Evolutionary conservation across 768 basidiomycete genomes (phyloP), one percentile per base, ranked within the genome.

Genomic region (Lentinula detonsa): DNA sequence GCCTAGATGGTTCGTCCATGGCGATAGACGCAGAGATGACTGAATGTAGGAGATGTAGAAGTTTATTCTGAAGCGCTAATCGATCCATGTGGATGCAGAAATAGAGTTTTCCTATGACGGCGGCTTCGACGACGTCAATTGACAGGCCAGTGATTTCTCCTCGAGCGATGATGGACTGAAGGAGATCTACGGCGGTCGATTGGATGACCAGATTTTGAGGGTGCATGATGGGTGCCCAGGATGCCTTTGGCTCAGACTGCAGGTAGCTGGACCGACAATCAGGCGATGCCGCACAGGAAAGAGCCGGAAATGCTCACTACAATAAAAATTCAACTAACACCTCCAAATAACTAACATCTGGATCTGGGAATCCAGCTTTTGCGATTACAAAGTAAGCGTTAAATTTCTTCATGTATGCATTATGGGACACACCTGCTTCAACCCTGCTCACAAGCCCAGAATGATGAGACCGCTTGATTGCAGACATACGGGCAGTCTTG

Each of bases 31-130:
- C 85, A 3, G 90, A 87, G 45, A 95, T 85, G 35, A 94, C 75
- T 0, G 91, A 88, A 69, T 98, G 95, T 0, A 98, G 81, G 11
- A 96, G 83, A 69, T 95, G 93, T 3, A 98, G 81, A 53, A 96
- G 82, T 70, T 95, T 96, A 78, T 92, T 95, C 76, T 98, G 97
- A 13, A 95, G 78, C 67, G 96, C 91, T 43, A 94, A 81, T 39
- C 86, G 81, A 42, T 73, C 75, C 21, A 77, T 74, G 68, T 95
- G 90, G 35, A 97, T 76, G 50, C 81, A 86, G 52, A 82, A 77
- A 70, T 85, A 94, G 1, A 96, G 80, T 70, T 92, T 93, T 50
- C 81, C 81, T 31, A 94, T 78, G 49, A 96, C 78, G 6, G 81
- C 79, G 5, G 84, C 80, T 69, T 95, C 90, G 48, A 95, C 77